These are phyloP conservation scores for Ramichloridium luteum DNA, from an alignment of 2,329 filamentous ascomycete genomes.

Conservation along the genomic window DNA sequence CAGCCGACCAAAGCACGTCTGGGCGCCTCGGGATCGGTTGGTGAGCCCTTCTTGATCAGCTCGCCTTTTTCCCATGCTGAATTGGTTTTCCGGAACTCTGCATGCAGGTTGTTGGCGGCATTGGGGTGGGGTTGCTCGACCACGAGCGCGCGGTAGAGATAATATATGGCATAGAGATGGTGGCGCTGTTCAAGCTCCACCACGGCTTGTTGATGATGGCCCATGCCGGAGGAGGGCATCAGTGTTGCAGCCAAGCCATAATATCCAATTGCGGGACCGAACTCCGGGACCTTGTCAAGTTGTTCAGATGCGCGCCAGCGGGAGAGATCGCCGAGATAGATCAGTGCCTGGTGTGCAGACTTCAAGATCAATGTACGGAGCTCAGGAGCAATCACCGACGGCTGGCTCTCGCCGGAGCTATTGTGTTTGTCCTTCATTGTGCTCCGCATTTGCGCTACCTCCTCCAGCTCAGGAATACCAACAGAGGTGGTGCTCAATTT, in stretches of 20 bases:
- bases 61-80: conserved; percentile 45
- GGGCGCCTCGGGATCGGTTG: conserved; percentile 38
- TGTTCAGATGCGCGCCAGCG: conserved; percentile 70
- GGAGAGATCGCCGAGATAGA: conserved; percentile 80
- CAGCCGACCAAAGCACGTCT: conserved; percentile 59
- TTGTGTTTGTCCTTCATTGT: conserved; percentile 14
- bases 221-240: conserved; percentile 64
- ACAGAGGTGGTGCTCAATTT: conserved; percentile 52
- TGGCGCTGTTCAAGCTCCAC: conserved; percentile 67
- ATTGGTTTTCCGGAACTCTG: conserved; percentile 60
- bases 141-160: conserved; percentile 73
- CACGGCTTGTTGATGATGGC: conserved; percentile 84
- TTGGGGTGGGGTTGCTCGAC: conserved; percentile 62
- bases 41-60: conserved; percentile 31
- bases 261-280: conserved; percentile 68
- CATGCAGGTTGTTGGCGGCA: conserved; percentile 63
- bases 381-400: conserved; percentile 21
- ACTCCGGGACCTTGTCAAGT: conserved; percentile 60
- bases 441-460: conserved; percentile 35
- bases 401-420: conserved; percentile 16
- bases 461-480: conserved; percentile 45
- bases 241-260: conserved; percentile 73
- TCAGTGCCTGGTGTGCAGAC: conserved; percentile 71
- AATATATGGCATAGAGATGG: conserved; percentile 75
- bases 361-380: conserved; percentile 50